Evolutionary conservation across 345 rosid species (phyloP).

Genomic region (Arabidopsis suecica): DNA sequence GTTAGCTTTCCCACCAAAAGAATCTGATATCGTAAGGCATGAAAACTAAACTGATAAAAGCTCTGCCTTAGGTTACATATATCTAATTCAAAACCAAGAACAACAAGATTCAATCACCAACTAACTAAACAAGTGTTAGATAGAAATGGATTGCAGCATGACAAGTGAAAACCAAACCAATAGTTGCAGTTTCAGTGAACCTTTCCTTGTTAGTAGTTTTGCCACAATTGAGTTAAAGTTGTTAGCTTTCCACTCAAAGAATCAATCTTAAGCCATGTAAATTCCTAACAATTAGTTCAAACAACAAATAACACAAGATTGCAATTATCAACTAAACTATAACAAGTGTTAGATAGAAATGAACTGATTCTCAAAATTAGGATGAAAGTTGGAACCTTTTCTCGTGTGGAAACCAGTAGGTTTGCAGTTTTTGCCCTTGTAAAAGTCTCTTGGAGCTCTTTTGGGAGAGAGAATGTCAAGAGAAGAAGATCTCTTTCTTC

Average conservation of each 20-base stretch:
- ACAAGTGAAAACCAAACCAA: no score
- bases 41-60: neutral
- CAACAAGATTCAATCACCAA: neutral
- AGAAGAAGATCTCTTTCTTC: constrained; percentile 83
- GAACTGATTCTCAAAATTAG: neutral
- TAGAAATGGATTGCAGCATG: no score
- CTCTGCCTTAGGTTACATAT: neutral
- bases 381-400: constrained; percentile 54
- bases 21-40: neutral
- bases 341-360: neutral
- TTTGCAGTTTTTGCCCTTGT: constrained; percentile 86
- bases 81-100: neutral
- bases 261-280: no score
- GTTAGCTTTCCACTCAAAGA: no score
- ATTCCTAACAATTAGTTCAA: no score
- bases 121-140: neutral
- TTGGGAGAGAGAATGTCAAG: constrained; percentile 83
- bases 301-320: neutral
- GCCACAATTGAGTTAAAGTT: no score
- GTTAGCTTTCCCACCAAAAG: constrained; percentile 2
- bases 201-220: constrained; percentile 46
- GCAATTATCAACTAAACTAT: constrained; percentile 1
- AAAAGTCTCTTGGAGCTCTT: constrained; percentile 76
- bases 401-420: constrained; percentile 84
- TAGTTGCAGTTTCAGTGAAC: neutral